A percentile compares a stretch with the other conserved stretches of the same genome.
These are phyloP conservation scores for Aspergillus fumigatus DNA, from an alignment of 2,329 filamentous ascomycete genomes.

Conservation along the genomic window DNA sequence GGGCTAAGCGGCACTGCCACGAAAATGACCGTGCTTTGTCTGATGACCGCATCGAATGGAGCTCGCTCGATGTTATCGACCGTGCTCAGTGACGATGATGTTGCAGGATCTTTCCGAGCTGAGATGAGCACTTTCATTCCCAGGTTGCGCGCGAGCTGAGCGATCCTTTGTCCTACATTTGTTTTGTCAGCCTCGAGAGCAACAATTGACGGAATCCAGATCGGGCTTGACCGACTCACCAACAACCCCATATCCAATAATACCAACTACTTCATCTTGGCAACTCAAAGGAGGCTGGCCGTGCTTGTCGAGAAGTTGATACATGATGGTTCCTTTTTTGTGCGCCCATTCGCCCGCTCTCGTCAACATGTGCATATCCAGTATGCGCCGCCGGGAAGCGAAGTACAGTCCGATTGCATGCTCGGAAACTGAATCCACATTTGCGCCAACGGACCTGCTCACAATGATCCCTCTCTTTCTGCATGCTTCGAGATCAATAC, in stretches of 20 bases:
- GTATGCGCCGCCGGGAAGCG: conserved; percentile 40
- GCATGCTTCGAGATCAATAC: conserved; percentile 44
- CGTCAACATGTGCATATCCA: conserved; percentile 34
- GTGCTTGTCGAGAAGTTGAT: conserved; percentile 18
- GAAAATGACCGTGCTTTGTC: conserved; percentile 27
- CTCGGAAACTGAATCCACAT: conserved; percentile 46
- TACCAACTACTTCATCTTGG: conserved; percentile 46
- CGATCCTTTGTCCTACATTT: conserved; percentile 37
- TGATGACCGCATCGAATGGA: conserved; percentile 27
- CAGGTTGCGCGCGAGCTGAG: conserved; percentile 40
- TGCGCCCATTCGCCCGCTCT: conserved; percentile 38
- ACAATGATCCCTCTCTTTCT: conserved; percentile 42
- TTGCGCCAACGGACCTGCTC: conserved; percentile 45
- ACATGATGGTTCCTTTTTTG: conserved; percentile 34
- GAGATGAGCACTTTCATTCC: conserved; percentile 49
- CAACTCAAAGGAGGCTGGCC: conserved; percentile 42
- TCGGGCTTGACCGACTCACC: conserved; percentile 25
- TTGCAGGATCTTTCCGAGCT: conserved; percentile 39
- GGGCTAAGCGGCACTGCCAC: conserved; percentile 27
- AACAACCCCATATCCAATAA: conserved; percentile 49
- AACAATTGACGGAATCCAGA: not conserved
- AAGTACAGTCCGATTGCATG: conserved; percentile 50
- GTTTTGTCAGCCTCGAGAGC: conserved; percentile 2
- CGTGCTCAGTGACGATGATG: conserved; percentile 1
- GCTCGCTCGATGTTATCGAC: conserved; percentile 10